Conservation (phyloP, 768 basidiomycete species). For the Lyophyllum atratum region DNA sequence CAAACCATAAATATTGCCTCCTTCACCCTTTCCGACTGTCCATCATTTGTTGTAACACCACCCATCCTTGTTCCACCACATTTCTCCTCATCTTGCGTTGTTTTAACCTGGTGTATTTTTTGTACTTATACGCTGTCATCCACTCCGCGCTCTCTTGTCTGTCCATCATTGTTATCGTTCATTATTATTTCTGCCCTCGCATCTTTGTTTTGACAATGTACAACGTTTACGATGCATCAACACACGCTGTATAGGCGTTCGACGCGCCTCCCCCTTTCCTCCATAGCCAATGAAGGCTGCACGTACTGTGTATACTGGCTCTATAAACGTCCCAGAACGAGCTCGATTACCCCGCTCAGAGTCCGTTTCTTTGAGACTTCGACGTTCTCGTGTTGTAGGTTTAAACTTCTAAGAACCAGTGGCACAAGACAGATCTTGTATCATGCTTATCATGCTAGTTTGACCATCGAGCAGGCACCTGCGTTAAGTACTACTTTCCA, state of each 20-base stretch:
- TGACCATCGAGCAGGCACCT: too few relatives aligned
- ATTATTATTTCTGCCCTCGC: constrained; percentile 25
- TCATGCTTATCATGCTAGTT: too few relatives aligned
- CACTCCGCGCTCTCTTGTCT: constrained; percentile 35
- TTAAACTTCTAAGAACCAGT: too few relatives aligned
- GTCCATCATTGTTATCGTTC: constrained; percentile 40
- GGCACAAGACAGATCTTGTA: too few relatives aligned
- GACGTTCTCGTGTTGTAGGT: too few relatives aligned
- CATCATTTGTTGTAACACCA: constrained; percentile 13
- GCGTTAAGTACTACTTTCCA: too few relatives aligned
- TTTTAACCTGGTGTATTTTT: constrained; percentile 20
- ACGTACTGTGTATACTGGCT: background rate
- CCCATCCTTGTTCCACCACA: constrained; percentile 7
- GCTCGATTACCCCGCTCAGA: too few relatives aligned
- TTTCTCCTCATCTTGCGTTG: constrained; percentile 19
- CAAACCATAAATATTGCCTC: constrained; percentile 33
- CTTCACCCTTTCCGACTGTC: background rate
- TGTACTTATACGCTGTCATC: constrained; percentile 19
- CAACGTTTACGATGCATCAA: background rate
- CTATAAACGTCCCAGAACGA: too few relatives aligned
- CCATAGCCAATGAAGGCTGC: background rate
- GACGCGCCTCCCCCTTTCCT: background rate
- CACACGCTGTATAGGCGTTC: background rate
- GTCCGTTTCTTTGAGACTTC: too few relatives aligned
- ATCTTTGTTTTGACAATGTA: constrained; percentile 20